These are phyloP conservation scores for Monosporascus cannonballus DNA, from an alignment of 2,329 filamentous ascomycete genomes.

Conservation along the genomic window DNA sequence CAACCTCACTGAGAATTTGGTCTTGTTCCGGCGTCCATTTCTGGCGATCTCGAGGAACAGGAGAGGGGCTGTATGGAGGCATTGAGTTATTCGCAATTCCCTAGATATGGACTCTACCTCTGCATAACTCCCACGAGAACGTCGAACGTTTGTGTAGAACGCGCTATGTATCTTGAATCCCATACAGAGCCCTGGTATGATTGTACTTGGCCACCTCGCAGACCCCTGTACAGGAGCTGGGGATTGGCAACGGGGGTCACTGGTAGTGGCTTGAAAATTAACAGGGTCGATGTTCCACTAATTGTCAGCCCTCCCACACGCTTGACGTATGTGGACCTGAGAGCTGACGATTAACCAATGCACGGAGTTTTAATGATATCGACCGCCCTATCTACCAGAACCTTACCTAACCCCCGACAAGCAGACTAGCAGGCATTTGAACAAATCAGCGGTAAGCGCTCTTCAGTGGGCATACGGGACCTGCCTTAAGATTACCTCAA, in stretches of 20 bases:
- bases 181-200: background rate
- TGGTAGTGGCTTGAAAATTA: background rate
- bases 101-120: background rate
- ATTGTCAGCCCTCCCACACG: background rate
- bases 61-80: background rate
- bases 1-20: background rate
- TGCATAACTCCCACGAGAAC: background rate
- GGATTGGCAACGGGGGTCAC: background rate
- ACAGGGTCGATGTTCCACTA: background rate
- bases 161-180: background rate
- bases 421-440: too few relatives aligned
- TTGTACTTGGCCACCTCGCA: background rate
- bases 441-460: too few relatives aligned
- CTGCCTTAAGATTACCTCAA: too few relatives aligned
- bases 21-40: slow-evolving; percentile 1
- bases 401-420: too few relatives aligned
- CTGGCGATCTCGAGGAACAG: background rate
- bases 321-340: background rate
- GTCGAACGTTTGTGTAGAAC: background rate
- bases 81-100: background rate
- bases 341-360: background rate
- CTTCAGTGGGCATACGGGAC: too few relatives aligned
- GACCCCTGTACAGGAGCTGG: background rate
- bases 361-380: background rate
- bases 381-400: too few relatives aligned